Evolutionary conservation across 1,139 yeast species (phyloP).

Genomic region (Zygotorulaspora mrakii): DNA sequence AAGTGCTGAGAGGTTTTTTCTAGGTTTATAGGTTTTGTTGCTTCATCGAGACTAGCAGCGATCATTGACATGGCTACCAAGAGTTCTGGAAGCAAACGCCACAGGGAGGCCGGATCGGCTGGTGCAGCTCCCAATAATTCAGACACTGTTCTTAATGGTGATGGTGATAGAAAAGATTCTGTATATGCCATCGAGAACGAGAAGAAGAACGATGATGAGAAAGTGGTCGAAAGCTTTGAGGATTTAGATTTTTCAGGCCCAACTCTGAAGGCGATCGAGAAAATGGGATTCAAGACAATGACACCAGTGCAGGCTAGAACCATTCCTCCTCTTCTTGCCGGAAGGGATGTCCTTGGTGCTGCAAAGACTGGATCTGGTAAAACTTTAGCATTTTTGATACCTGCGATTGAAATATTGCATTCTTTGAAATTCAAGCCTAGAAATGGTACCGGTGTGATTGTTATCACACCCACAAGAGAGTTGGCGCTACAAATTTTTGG

Average conservation of each 20-base stretch:
- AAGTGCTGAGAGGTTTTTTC: no score
- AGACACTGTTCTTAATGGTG: no score
- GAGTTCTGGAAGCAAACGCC: constrained; percentile 13
- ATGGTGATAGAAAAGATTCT: constrained; percentile 1
- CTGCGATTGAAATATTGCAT: constrained; percentile 88
- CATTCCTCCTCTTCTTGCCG: constrained; percentile 91
- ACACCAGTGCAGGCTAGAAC: constrained; percentile 92
- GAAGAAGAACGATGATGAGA: background rate
- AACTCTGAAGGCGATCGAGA: constrained; percentile 70
- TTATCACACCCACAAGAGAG: constrained; percentile 86
- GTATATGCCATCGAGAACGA: background rate
- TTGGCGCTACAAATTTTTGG: constrained; percentile 95
- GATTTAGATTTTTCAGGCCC: constrained; percentile 74
- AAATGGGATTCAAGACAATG: constrained; percentile 88
- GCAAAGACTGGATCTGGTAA: constrained; percentile 99
- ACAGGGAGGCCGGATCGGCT: no score
- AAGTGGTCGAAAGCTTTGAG: constrained; percentile 39
- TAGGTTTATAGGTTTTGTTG: no score
- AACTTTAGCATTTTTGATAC: constrained; percentile 89
- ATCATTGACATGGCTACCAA: background rate
- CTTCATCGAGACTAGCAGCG: background rate
- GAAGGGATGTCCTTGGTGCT: constrained; percentile 93
- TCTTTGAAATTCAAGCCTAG: constrained; percentile 87
- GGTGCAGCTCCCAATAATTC: no score
- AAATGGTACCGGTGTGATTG: constrained; percentile 86